These are phyloP conservation scores for Marchantia paleacea DNA, from an alignment of 225 moss, liverwort and hornwort genomes.

Conservation along the genomic window DNA sequence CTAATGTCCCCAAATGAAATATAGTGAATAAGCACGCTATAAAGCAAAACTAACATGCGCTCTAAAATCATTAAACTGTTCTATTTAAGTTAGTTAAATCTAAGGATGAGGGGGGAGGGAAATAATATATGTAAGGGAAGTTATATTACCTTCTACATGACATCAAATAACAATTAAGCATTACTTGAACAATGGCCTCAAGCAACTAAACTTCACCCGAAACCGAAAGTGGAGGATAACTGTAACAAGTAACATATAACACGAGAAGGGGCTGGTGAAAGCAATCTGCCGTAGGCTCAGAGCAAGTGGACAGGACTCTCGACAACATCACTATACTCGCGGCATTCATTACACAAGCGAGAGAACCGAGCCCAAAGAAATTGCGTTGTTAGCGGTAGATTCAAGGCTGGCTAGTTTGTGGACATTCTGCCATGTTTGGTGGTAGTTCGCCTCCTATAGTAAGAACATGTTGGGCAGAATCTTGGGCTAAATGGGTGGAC, in stretches of 20 bases:
- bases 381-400: background rate
- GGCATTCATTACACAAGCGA: background rate
- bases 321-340: conserved; percentile 6
- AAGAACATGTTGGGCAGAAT: conserved; percentile 8
- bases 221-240: too few relatives aligned
- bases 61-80: too few relatives aligned
- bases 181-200: too few relatives aligned
- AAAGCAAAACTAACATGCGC: too few relatives aligned
- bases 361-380: background rate
- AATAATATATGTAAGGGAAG: too few relatives aligned
- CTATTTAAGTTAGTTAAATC: too few relatives aligned
- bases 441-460: background rate
- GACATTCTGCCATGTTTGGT: conserved; percentile 15
- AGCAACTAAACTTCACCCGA: too few relatives aligned
- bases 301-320: background rate
- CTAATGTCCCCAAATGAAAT: too few relatives aligned
- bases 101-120: too few relatives aligned
- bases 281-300: background rate
- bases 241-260: background rate
- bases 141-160: too few relatives aligned
- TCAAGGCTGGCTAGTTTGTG: background rate
- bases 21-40: too few relatives aligned
- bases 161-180: too few relatives aligned
- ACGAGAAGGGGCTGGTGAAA: background rate
- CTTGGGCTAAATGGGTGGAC: background rate